Conservation (phyloP, 257 asterid genomes). For the Solanum medicagineum region DNA sequence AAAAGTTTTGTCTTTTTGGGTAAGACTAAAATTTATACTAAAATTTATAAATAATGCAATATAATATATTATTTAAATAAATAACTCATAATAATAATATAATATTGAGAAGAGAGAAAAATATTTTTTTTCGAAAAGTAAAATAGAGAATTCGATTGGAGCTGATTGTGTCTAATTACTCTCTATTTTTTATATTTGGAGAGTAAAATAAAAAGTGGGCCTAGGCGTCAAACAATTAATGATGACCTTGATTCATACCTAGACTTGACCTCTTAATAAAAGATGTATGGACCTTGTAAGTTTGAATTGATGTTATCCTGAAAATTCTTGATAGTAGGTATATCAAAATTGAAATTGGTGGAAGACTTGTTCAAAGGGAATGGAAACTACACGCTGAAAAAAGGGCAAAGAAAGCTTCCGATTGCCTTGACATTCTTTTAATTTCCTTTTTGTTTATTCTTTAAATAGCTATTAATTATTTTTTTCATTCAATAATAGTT, state of each 20-base stretch:
- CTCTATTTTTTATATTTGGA: too few species aligned
- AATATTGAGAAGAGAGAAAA: too few species aligned
- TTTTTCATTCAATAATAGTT: too few species aligned
- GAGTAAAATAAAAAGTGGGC: too few species aligned
- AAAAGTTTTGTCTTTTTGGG: too few species aligned
- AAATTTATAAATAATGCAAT: too few species aligned
- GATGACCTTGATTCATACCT: not conserved
- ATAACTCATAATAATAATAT: too few species aligned
- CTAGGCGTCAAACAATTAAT: not conserved
- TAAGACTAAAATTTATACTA: too few species aligned
- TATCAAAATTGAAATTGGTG: not conserved
- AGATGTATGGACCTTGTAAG: not conserved
- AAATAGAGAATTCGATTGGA: too few species aligned
- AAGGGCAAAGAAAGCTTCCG: not conserved
- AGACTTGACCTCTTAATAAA: not conserved
- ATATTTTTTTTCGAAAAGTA: too few species aligned
- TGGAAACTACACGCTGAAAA: not conserved
- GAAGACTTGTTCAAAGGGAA: not conserved
- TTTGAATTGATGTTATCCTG: not conserved
- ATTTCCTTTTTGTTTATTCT: not conserved
- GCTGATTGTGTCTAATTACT: too few species aligned
- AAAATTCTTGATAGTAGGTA: not conserved
- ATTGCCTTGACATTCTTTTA: not conserved
- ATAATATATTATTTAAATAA: too few species aligned
- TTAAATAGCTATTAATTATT: not conserved